phyloP scores from a whole-genome alignment of 2,329 filamentous ascomycete species.

The Escovopsis sp. region DNA sequence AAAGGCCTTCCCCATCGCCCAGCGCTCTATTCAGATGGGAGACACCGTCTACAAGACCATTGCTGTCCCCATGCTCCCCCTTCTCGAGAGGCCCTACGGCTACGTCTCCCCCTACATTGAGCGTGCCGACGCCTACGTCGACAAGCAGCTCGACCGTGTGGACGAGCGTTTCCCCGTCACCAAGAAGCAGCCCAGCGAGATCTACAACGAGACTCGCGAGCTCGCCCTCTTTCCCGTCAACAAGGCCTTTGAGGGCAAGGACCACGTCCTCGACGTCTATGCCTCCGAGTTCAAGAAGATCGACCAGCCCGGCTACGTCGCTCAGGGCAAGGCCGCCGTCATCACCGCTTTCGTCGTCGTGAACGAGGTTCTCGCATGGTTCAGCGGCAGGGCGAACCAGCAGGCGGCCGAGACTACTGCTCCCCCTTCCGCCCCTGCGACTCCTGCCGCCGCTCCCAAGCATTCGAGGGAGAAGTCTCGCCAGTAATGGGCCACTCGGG shows the following conservation, averaged over 20 bases:
- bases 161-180: slow-evolving; percentile 59
- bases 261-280: slow-evolving; percentile 45
- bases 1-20: slow-evolving; percentile 69
- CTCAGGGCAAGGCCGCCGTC: slow-evolving; percentile 54
- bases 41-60: slow-evolving; percentile 63
- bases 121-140: slow-evolving; percentile 65
- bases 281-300: slow-evolving; percentile 46
- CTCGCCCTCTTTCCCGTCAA: slow-evolving; percentile 48
- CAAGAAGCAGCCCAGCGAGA: slow-evolving; percentile 60
- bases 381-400: slow-evolving; percentile 41
- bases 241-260: slow-evolving; percentile 45
- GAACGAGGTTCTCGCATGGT: slow-evolving; percentile 47
- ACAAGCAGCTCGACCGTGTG: slow-evolving; percentile 53
- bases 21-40: slow-evolving; percentile 65
- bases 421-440: too few relatives aligned
- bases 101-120: slow-evolving; percentile 40
- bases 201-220: slow-evolving; percentile 49
- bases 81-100: slow-evolving; percentile 58
- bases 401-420: slow-evolving; percentile 48
- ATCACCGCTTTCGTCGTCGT: slow-evolving; percentile 53
- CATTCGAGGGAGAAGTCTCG: slow-evolving; percentile 35
- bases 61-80: slow-evolving; percentile 60
- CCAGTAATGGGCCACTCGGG: slow-evolving; percentile 18
- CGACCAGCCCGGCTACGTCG: slow-evolving; percentile 48
- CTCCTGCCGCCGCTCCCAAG: slow-evolving; percentile 11